Conservation (phyloP, 305 asterid species). For the Caryopteris hybrid region DNA sequence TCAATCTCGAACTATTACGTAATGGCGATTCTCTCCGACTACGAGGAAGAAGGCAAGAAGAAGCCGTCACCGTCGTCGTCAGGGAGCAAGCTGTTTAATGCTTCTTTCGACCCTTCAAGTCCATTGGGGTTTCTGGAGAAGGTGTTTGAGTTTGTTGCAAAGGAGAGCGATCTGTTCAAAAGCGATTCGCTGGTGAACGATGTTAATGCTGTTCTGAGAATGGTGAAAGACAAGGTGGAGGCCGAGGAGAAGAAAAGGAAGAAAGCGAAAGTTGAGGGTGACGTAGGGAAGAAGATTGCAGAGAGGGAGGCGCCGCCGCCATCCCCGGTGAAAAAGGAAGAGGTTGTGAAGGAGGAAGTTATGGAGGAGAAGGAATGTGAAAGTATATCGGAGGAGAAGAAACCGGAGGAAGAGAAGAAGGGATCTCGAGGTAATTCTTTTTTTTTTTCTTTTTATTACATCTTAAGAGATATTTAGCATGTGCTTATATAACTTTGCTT, state of each 20-base stretch:
- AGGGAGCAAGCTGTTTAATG: slow-evolving; percentile 34
- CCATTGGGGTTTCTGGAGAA: slow-evolving; percentile 67
- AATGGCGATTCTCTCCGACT: slow-evolving; percentile 63
- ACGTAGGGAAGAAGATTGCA: slow-evolving; percentile 30
- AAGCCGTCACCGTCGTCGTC: slow-evolving; percentile 28
- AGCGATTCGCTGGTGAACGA: slow-evolving; percentile 52
- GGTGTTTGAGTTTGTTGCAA: slow-evolving; percentile 56
- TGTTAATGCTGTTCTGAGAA: slow-evolving; percentile 64
- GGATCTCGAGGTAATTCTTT: slow-evolving; percentile 46
- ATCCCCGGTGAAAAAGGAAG: slow-evolving; percentile 2
- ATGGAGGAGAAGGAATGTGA: slow-evolving; percentile 25
- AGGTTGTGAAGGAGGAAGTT: slow-evolving; percentile 18
- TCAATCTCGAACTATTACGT: not conserved
- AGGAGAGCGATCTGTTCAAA: slow-evolving; percentile 64
- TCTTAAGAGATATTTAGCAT: no score
- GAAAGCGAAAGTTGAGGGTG: no score
- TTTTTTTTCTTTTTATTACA: no score
- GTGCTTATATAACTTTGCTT: no score
- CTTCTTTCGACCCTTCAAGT: slow-evolving; percentile 56
- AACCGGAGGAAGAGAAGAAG: slow-evolving; percentile 28
- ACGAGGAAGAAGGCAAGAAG: slow-evolving; percentile 42
- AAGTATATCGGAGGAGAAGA: no score
- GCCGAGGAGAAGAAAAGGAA: not conserved
- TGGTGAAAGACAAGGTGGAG: slow-evolving; percentile 25
- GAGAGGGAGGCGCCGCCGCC: slow-evolving; percentile 19